Conservation (phyloP, 108 stramenopile species). For the Epithemia pelagica region DNA sequence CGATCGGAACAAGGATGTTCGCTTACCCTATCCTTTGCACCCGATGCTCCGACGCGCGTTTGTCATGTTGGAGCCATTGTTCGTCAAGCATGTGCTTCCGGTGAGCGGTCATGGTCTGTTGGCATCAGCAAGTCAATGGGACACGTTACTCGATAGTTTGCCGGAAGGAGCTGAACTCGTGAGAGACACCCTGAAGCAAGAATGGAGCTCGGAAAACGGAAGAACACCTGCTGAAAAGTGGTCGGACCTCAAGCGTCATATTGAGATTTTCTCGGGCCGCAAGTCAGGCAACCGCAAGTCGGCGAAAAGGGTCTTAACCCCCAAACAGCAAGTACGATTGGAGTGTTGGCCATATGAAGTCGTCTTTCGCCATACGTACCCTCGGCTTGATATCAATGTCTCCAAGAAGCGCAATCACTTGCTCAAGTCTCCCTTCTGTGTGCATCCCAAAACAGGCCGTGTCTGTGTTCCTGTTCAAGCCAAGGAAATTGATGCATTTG, state of each 20-base stretch:
- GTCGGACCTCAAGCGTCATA: constrained; percentile 61
- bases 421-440: constrained; percentile 97
- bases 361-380: constrained; percentile 91
- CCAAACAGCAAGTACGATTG: constrained; percentile 44
- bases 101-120: constrained; percentile 81
- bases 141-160: constrained; percentile 73
- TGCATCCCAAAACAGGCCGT: constrained; percentile 97
- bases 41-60: constrained; percentile 86
- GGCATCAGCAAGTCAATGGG: constrained; percentile 69
- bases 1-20: constrained; percentile 65
- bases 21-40: constrained; percentile 69
- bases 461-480: constrained; percentile 96
- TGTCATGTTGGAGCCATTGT: constrained; percentile 86
- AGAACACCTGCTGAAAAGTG: constrained; percentile 68
- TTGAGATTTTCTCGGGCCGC: constrained; percentile 38
- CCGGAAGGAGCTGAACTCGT: constrained; percentile 65
- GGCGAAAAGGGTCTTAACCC: constrained; percentile 19
- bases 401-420: constrained; percentile 99
- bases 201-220: constrained; percentile 46
- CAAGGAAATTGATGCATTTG: constrained; percentile 54
- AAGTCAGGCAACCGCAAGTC: constrained; percentile 30
- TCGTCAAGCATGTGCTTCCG: constrained; percentile 72
- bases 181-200: constrained; percentile 34
- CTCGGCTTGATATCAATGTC: constrained; percentile 98
- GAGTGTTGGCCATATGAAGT: constrained; percentile 87